Evolutionary conservation across 306 rosid genomes (phyloP), one percentile per base, ranked within the genome.

Genomic region (Psophocarpus tetragonolobus): DNA sequence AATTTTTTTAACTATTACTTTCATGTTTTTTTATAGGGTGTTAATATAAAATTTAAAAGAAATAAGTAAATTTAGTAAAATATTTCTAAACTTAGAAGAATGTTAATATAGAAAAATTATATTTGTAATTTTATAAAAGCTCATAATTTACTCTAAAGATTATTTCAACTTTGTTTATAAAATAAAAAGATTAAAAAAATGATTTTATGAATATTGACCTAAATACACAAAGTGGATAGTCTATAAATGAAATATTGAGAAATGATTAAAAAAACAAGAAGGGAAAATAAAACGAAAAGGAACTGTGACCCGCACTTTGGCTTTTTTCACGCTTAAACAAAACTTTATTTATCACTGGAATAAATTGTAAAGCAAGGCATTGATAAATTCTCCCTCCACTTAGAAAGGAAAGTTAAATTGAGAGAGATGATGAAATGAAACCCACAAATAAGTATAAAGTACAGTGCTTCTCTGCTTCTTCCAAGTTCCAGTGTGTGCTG

Each of bases 311-410:
- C 39, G 44, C 80, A 57, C 51, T 68, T 69, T 81, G 24, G 65
- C 76, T 80, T 80, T 84, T 73, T 83, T 57, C 74, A 64, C 76
- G 80, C 83, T 30, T 79, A 51, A 64, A 75, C 72, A 67, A 65
- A 8, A 0, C 39, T 30, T 72, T 3, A 20, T 68, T 69, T 69
- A 60, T 83, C 13, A 73, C 35, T 48, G 44, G 81, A 69, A 77
- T 76, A 67, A 80, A 76, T 76, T 83, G 70, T 26, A 81, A 80
- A 82, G 84, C 84, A 75, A 71, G 76, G 41, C 62, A 76, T 80
- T 83, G 74, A 42, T 67, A 75, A 79, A 85, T 54, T 56, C 68
- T 60, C 48, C 26, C 71, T 61, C 51, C 72, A 67, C 71, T 66
- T 67, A 6, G 26, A 29, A 64, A 1, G n/a, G 12, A 56, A 80